Conservation (phyloP, 768 basidiomycete species). For the Suillus subalutaceus region DNA sequence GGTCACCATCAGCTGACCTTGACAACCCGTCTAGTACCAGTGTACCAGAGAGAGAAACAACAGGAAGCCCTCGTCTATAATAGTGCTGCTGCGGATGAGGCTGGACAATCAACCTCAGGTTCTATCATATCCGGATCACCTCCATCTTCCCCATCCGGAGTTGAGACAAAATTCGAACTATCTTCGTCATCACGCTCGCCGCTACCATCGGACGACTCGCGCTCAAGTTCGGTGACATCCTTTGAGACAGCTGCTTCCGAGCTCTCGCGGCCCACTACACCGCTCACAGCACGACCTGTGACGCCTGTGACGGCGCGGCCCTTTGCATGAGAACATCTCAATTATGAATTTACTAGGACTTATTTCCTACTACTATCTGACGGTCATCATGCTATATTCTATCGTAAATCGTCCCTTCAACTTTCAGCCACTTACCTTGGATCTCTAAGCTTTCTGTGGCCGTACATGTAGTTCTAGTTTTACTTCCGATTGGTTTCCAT, state of each 20-base stretch:
- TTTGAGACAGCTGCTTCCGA: conserved; percentile 17
- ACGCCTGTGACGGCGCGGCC: conserved; percentile 25
- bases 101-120: not conserved
- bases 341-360: not conserved
- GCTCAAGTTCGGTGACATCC: conserved; percentile 18
- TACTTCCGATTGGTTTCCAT: not conserved
- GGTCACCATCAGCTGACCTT: not conserved
- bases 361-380: not conserved
- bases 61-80: not conserved
- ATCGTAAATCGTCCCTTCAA: too few relatives aligned
- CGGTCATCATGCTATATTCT: not conserved
- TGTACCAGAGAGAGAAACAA: not conserved
- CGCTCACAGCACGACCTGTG: conserved; percentile 19
- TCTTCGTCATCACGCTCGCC: conserved; percentile 1
- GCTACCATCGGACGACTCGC: conserved; percentile 13
- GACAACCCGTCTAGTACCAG: not conserved
- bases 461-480: not conserved
- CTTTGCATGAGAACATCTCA: not conserved
- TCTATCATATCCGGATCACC: not conserved
- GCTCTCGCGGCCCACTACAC: conserved; percentile 5
- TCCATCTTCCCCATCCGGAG: not conserved
- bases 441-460: not conserved
- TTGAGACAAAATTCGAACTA: not conserved
- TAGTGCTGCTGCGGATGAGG: conserved; percentile 1
- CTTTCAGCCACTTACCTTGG: not conserved